Percentiles rank a stretch among this genome's conserved stretches.
Evolutionary conservation across 2,329 filamentous ascomycete genomes (phyloP).

Genomic region (Clonostachys byssicola): DNA sequence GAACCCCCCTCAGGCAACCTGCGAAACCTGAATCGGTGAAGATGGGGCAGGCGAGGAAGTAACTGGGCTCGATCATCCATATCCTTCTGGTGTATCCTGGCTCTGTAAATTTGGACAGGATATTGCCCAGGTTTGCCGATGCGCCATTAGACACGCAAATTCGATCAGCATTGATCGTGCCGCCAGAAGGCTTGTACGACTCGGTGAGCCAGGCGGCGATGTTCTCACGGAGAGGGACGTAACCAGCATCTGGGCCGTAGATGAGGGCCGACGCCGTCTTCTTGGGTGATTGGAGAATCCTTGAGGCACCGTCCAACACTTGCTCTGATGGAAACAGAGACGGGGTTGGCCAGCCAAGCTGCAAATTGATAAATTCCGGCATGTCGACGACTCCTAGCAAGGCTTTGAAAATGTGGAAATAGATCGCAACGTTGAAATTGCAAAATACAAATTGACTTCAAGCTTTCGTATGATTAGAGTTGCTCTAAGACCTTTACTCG

Average conservation of each 20-base stretch:
- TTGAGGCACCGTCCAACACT: background rate
- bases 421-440: too few relatives aligned
- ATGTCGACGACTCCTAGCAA: background rate
- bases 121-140: conserved; percentile 5
- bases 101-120: conserved; percentile 45
- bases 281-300: conserved; percentile 1
- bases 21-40: conserved; percentile 58
- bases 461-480: too few relatives aligned
- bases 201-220: conserved; percentile 7
- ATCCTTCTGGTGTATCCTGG: conserved; percentile 55
- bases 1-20: conserved; percentile 48
- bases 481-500: too few relatives aligned
- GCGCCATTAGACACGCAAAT: conserved; percentile 9
- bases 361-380: background rate
- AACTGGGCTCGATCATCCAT: conserved; percentile 60
- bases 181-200: background rate
- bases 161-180: background rate
- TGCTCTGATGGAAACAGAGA: conserved; percentile 1
- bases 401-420: too few relatives aligned
- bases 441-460: too few relatives aligned
- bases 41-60: conserved; percentile 58
- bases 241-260: conserved; percentile 8
- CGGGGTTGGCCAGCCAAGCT: conserved; percentile 4
- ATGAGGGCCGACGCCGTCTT: conserved; percentile 6
- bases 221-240: conserved; percentile 6